Evolutionary conservation across 148 eudicot species (phyloP), one percentile per base, ranked within the genome.

Genomic region (Chenopodium album): DNA sequence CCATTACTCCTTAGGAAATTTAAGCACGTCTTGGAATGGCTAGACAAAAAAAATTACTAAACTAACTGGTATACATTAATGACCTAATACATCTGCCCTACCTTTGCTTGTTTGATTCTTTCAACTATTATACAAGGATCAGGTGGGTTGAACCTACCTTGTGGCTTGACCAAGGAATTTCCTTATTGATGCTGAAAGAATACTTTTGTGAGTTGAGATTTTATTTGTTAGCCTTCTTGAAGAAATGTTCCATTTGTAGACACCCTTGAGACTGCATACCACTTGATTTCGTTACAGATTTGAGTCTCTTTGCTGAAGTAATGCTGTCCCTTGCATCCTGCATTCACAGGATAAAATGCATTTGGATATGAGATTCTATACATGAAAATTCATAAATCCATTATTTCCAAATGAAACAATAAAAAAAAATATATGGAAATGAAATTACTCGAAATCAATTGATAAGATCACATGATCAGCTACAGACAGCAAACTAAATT

Each of bases 231-330:
- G 89, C 84, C 87, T 84, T 91, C 46, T 87, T 86, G 70, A 94
- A 94, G 85, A 91, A 94, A 83, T 94, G 98, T 48, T 92, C 94
- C 9, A 94, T 87, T 46, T 92, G 95, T 85, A 85, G 85, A 87
- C 87, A 78, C 68, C 98, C 89, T 81, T 76, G 89, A 70, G 91
- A 87, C 80, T 88, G 92, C 82, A 81, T 78, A 84, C 79, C 66
- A 62, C 78, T 86, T 76, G 90, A 82, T 89, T 91, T 90, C 34
- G 87, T 71, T 71, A 87, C 92, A 34, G 78, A 50, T 85, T 89
- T 91, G 88, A 83, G 76, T 82, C 83, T 89, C 87, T 90, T 94
- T 41, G 86, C 84, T 32, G 77, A 79, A 56, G 85, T 16, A 73
- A 85, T 7, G 76, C 84, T 72, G 75, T 89, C 92, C 79, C 67